These are phyloP conservation scores for Claviceps capensis DNA, from an alignment of 2,329 filamentous ascomycete genomes.

Conservation along the genomic window DNA sequence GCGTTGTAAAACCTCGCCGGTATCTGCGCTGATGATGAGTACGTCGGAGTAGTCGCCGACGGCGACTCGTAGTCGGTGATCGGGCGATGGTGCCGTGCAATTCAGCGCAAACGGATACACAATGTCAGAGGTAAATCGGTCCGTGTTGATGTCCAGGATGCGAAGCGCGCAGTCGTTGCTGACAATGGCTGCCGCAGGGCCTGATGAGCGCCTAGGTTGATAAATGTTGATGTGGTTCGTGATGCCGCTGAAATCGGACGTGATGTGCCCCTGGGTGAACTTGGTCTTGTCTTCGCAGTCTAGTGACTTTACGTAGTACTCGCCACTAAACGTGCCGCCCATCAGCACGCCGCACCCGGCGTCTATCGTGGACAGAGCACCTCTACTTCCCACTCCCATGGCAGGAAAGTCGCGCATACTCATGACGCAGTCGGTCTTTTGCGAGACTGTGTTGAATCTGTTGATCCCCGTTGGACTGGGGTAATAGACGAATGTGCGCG, in stretches of 20 bases:
- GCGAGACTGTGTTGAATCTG: conserved; percentile 37
- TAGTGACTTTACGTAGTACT: conserved; percentile 36
- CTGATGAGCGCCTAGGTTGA: conserved; percentile 33
- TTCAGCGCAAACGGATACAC: conserved; percentile 52
- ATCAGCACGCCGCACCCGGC: conserved; percentile 42
- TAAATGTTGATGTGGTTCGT: conserved; percentile 53
- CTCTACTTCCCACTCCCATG: conserved; percentile 12
- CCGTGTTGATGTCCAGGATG: conserved; percentile 42
- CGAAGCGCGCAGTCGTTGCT: conserved; percentile 49
- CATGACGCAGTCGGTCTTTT: conserved; percentile 30
- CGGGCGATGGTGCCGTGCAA: conserved; percentile 58
- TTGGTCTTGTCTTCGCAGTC: conserved; percentile 23
- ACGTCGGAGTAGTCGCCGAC: conserved; percentile 57
- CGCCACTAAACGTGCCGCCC: conserved; percentile 43
- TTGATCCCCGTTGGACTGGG: conserved; percentile 35
- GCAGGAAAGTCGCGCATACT: conserved; percentile 24
- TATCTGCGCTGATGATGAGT: conserved; percentile 56
- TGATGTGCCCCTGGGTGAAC: conserved; percentile 33
- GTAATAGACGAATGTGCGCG: conserved; percentile 43
- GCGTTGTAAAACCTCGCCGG: conserved; percentile 40
- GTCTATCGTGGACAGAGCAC: conserved; percentile 36
- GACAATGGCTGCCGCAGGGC: conserved; percentile 44
- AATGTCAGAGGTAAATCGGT: conserved; percentile 40
- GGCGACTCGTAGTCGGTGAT: conserved; percentile 56
- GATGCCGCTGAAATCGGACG: conserved; percentile 37